phyloP scores from a whole-genome alignment of 164 flowering plant genomes.

The Vitis riparia region DNA sequence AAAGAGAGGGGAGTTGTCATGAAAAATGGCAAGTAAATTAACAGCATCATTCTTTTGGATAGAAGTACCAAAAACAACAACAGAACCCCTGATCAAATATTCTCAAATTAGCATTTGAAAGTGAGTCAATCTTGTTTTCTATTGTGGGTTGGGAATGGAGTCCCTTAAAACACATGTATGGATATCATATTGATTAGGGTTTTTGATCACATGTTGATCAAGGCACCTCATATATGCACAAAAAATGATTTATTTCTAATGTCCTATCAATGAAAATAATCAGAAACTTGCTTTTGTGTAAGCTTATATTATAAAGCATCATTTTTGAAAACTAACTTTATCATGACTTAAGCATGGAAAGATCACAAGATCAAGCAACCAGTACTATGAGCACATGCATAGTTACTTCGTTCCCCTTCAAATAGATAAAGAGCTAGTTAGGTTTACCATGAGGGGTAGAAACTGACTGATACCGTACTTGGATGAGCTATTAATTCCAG shows the following conservation, averaged over 20 bases:
- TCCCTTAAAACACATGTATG: too few species aligned
- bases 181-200: too few species aligned
- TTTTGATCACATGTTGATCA: too few species aligned
- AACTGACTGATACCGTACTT: slow-evolving; percentile 5
- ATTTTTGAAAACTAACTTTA: background rate
- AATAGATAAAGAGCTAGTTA: slow-evolving; percentile 10
- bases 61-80: too few species aligned
- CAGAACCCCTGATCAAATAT: too few species aligned
- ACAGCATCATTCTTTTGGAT: background rate
- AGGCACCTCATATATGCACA: too few species aligned
- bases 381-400: background rate
- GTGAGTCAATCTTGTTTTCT: too few species aligned
- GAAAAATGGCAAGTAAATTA: background rate
- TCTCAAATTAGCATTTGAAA: too few species aligned
- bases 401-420: background rate
- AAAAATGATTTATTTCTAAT: too few species aligned
- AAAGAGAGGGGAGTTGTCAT: background rate
- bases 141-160: too few species aligned
- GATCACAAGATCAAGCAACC: background rate
- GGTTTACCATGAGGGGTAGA: slow-evolving; percentile 7
- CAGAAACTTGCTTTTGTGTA: background rate
- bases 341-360: background rate
- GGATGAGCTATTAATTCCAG: background rate
- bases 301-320: background rate
- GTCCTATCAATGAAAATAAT: too few species aligned